Conservation (phyloP, 2,329 filamentous ascomycete genomes). For the Colletotrichum endophyticum region DNA sequence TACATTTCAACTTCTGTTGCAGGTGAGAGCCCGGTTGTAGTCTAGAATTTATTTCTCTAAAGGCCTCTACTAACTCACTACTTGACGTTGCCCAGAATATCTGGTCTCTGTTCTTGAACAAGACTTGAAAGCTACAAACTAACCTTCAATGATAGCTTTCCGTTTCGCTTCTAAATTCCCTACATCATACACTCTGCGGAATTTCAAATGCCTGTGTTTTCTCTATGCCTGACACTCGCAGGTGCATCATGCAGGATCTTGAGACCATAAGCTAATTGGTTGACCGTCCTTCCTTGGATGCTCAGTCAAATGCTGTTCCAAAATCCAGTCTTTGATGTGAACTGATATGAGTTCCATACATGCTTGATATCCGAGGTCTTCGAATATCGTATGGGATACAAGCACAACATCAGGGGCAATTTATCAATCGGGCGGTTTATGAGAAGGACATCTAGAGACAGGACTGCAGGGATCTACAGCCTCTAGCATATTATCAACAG, state of each 20-base stretch:
- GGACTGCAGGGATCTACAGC: not conserved
- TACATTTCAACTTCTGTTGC: fast-evolving
- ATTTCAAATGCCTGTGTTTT: fast-evolving
- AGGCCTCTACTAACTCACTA: fast-evolving
- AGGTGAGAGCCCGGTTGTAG: fast-evolving
- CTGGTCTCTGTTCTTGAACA: fast-evolving
- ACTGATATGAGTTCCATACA: not conserved
- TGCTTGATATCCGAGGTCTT: not conserved
- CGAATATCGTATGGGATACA: not conserved
- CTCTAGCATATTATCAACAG: not conserved
- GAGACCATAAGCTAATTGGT: not conserved
- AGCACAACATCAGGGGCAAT: not conserved
- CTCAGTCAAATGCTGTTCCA: not conserved
- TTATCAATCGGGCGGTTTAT: not conserved
- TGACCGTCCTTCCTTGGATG: not conserved
- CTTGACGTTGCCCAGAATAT: not conserved
- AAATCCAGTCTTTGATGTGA: not conserved
- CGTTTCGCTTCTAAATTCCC: not conserved
- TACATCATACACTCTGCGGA: not conserved
- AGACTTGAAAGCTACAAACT: not conserved
- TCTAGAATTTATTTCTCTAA: fast-evolving
- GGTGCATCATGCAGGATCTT: not conserved
- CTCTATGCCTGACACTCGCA: not conserved
- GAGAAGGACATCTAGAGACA: not conserved
- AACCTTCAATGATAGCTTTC: not conserved